These are phyloP conservation scores for Termitomyces eurrhizus DNA, from an alignment of 768 basidiomycete genomes.

Conservation along the genomic window DNA sequence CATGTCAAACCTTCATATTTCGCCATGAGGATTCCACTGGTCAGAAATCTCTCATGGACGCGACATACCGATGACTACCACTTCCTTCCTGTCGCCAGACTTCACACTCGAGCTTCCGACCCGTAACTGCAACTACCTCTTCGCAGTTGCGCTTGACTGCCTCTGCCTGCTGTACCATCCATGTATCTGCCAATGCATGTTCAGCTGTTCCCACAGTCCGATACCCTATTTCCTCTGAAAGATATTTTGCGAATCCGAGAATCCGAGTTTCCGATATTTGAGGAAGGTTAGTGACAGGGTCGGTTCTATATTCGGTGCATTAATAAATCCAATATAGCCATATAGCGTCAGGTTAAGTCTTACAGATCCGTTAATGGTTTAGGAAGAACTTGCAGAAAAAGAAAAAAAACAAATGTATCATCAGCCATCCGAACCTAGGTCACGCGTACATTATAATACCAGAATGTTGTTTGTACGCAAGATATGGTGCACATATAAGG, in stretches of 20 bases:
- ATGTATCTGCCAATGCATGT: constrained; percentile 80
- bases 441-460: constrained; percentile 30
- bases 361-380: constrained; percentile 51
- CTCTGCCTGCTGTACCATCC: constrained; percentile 70
- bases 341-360: constrained; percentile 14
- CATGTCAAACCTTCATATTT: constrained; percentile 76
- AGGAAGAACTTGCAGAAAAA: constrained; percentile 49
- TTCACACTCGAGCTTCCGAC: constrained; percentile 79
- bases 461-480: constrained; percentile 45
- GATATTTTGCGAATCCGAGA: constrained; percentile 54
- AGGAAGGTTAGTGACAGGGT: constrained; percentile 55
- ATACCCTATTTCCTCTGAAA: constrained; percentile 87
- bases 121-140: constrained; percentile 35
- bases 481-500: constrained; percentile 44
- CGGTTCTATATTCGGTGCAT: constrained; percentile 23
- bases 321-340: background rate
- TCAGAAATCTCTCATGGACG: background rate
- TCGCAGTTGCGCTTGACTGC: constrained; percentile 63
- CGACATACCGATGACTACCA: constrained; percentile 77
- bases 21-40: background rate
- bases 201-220: constrained; percentile 89
- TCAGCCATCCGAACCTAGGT: background rate
- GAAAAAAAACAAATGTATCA: constrained; percentile 6
- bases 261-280: constrained; percentile 73
- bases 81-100: constrained; percentile 89